Evolutionary conservation across 2,329 filamentous ascomycete species (phyloP).

Genomic region (Xylaria sp.): DNA sequence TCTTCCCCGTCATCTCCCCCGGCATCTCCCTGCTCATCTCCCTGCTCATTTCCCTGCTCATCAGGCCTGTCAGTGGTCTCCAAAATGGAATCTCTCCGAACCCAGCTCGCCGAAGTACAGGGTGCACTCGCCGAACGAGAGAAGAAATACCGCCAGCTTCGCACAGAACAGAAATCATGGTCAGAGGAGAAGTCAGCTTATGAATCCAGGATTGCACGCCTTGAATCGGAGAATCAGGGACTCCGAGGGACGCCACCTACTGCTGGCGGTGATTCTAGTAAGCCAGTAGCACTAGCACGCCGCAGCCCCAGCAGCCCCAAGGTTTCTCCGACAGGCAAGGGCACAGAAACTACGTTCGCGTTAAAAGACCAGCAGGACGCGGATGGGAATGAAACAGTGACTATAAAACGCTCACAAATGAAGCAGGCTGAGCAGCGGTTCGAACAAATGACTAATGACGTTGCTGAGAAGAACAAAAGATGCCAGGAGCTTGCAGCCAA

Average conservation of each 20-base stretch:
- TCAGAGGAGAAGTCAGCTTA: constrained; percentile 33
- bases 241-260: constrained; percentile 12
- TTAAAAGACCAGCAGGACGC: constrained; percentile 6
- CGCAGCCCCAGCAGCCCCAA: background rate
- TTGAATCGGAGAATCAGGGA: constrained; percentile 38
- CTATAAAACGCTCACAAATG: constrained; percentile 38
- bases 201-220: constrained; percentile 32
- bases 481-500: constrained; percentile 35
- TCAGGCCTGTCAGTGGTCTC: constrained; percentile 1
- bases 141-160: constrained; percentile 41
- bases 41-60: too few species aligned
- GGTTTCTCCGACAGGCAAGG: constrained; percentile 3
- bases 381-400: constrained; percentile 32
- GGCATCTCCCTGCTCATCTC: too few species aligned
- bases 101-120: constrained; percentile 44
- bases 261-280: constrained; percentile 1
- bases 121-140: constrained; percentile 43
- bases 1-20: constrained; percentile 9
- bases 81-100: constrained; percentile 44
- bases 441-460: constrained; percentile 27
- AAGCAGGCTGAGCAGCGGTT: constrained; percentile 37
- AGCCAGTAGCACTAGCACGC: background rate
- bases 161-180: constrained; percentile 38
- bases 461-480: constrained; percentile 38
- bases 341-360: background rate